phyloP scores from a whole-genome alignment of 1,284 basidiomycete species.

The Tilletia indica region DNA sequence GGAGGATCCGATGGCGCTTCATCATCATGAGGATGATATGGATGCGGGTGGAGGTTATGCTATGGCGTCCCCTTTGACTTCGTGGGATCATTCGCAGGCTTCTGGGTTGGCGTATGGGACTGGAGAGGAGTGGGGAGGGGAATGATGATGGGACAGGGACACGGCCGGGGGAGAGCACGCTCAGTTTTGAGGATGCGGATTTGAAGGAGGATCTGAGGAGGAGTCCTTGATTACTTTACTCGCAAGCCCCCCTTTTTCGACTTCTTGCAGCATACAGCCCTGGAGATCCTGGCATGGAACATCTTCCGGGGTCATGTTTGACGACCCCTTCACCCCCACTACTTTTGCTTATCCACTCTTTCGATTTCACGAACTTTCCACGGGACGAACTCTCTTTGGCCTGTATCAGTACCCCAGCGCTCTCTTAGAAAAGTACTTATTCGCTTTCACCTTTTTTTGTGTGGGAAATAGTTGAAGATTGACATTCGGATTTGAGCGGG shows the following conservation, averaged over 20 bases:
- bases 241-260: neutral
- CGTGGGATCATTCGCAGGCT: neutral
- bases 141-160: neutral
- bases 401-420: neutral
- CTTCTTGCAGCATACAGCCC: neutral
- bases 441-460: neutral
- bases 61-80: neutral
- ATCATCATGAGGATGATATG: no score
- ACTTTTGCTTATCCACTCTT: no score
- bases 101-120: neutral
- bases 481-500: no score
- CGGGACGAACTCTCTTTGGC: no score
- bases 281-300: no score
- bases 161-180: neutral
- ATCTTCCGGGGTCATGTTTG: no score
- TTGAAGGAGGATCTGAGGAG: slow-evolving; percentile 15
- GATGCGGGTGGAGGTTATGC: no score
- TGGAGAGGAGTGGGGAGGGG: neutral
- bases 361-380: no score
- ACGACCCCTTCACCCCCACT: no score
- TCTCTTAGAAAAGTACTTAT: neutral
- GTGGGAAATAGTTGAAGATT: neutral
- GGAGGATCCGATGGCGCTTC: no score
- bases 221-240: neutral
- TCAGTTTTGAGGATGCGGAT: neutral